Percentiles rank a stretch among this genome's conserved stretches.
Evolutionary conservation across 148 eudicot species (phyloP).

Genomic region (Chenopodium formosanum): DNA sequence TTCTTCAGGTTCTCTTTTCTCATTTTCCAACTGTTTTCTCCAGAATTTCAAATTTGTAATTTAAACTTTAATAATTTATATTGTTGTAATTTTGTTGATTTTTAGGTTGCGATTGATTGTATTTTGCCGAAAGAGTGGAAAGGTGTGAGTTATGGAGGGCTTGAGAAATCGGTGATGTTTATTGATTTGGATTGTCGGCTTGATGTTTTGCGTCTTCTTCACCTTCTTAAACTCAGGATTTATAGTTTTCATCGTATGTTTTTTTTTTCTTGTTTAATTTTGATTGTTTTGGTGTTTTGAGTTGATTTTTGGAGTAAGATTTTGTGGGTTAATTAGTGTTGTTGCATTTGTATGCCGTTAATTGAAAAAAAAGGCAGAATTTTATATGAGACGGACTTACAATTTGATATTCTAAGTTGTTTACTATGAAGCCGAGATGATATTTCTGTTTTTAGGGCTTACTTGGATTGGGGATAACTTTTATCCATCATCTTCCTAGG

Average conservation of each 20-base stretch:
- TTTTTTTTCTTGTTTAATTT: not conserved
- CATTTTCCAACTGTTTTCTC: too few relatives aligned
- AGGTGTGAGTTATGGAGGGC: constrained; percentile 73
- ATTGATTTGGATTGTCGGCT: constrained; percentile 93
- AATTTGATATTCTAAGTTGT: too few relatives aligned
- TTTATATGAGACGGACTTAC: not conserved
- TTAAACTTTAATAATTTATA: not conserved
- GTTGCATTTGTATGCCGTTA: not conserved
- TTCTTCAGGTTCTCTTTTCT: constrained; percentile 50
- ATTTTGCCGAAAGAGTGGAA: constrained; percentile 85
- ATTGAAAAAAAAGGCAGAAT: not conserved
- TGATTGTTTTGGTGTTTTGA: not conserved
- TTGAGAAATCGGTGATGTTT: constrained; percentile 59
- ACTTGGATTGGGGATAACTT: too few relatives aligned
- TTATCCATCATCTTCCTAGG: too few relatives aligned
- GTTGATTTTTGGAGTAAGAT: not conserved
- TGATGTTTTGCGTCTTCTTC: constrained; percentile 60
- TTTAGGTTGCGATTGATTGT: constrained; percentile 66
- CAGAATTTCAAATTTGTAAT: too few relatives aligned
- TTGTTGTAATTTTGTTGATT: too few relatives aligned
- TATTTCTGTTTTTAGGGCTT: too few relatives aligned
- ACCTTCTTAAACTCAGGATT: constrained; percentile 47
- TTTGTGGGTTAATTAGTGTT: not conserved
- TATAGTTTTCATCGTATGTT: constrained; percentile 35
- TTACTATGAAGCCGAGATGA: not conserved